Percentiles rank a stretch among this genome's conserved stretches.
phyloP scores from a whole-genome alignment of 202 grass and related monocot species.

The Sporobolus alterniflorus region DNA sequence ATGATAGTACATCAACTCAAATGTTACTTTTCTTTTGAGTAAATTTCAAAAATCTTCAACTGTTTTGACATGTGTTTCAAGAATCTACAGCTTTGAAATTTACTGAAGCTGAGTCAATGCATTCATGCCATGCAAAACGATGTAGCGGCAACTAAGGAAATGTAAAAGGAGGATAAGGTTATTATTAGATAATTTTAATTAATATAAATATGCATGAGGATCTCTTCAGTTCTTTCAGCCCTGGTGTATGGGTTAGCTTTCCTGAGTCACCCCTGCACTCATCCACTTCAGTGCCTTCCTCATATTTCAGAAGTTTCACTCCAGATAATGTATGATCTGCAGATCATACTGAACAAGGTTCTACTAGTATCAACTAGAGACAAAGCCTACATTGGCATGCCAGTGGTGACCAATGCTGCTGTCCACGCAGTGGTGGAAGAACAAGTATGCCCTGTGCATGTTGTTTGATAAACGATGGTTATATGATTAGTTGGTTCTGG shows the following conservation, averaged over 20 bases:
- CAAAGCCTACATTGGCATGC: slow-evolving; percentile 90
- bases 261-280: not conserved
- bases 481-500: slow-evolving; percentile 9
- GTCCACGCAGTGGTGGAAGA: slow-evolving; percentile 94
- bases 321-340: slow-evolving; percentile 16
- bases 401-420: slow-evolving; percentile 94
- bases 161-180: not conserved
- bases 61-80: no score
- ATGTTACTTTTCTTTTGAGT: not conserved
- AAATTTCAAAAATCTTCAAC: no score
- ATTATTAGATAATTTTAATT: no score
- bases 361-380: slow-evolving; percentile 88
- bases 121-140: not conserved
- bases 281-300: not conserved
- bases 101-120: not conserved
- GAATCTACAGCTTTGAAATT: no score
- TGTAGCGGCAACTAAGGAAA: not conserved
- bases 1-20: slow-evolving; percentile 6
- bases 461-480: not conserved
- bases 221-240: not conserved
- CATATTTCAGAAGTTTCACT: slow-evolving; percentile 32
- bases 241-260: slow-evolving; percentile 7
- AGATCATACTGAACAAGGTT: slow-evolving; percentile 99
- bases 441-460: slow-evolving; percentile 53
- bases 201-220: no score